Evolutionary conservation across 2,329 filamentous ascomycete genomes (phyloP).

Genomic region (Colletotrichum sp.): DNA sequence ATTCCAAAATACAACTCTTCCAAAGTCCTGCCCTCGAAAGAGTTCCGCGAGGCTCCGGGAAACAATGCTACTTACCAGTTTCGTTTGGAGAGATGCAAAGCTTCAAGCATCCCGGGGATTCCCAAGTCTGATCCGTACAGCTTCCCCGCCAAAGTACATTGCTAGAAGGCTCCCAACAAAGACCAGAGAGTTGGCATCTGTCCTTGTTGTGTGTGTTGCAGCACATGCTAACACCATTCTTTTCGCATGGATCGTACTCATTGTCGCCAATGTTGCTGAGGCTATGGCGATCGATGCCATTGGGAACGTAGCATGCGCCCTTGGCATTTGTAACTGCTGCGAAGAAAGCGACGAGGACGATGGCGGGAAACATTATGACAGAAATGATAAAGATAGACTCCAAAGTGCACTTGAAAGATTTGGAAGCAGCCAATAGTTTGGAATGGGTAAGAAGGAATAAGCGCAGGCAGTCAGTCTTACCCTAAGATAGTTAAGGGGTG

Average conservation of each 20-base stretch:
- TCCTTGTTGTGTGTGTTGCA: not conserved
- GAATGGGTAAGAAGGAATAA: not conserved
- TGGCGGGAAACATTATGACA: not conserved
- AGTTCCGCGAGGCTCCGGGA: not conserved
- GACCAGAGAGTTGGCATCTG: not conserved
- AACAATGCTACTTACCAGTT: not conserved
- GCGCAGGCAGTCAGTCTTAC: not conserved
- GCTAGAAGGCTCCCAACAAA: not conserved
- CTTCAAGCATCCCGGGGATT: slow-evolving; percentile 22
- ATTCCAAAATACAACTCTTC: not conserved
- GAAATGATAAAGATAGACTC: not conserved
- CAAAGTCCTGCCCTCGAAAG: not conserved
- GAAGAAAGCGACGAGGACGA: not conserved
- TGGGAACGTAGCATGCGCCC: not conserved
- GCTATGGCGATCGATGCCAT: not conserved
- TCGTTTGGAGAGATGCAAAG: slow-evolving; percentile 10
- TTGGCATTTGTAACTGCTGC: not conserved
- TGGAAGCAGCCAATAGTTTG: not conserved
- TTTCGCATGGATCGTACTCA: not conserved
- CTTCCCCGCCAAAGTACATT: slow-evolving; percentile 21
- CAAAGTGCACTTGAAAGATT: not conserved
- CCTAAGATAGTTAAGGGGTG: not conserved
- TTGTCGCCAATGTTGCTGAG: not conserved
- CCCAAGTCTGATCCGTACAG: slow-evolving; percentile 26
- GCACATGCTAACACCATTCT: not conserved